These are phyloP conservation scores for Mortierella sp. DNA, from an alignment of 371 early-diverging fungal species.

Conservation along the genomic window DNA sequence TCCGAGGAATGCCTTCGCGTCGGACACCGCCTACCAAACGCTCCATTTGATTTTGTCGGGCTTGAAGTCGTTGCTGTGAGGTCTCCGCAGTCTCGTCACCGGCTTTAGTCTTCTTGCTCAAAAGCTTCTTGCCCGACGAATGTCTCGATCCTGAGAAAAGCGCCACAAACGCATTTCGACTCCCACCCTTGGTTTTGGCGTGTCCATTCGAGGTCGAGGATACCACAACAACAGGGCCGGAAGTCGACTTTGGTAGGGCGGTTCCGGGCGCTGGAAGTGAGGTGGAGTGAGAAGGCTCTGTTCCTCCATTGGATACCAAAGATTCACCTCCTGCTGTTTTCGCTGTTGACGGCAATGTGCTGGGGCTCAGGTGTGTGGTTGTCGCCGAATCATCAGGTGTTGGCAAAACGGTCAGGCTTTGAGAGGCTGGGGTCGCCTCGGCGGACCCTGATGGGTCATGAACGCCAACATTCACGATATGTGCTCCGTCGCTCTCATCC, in stretches of 20 bases:
- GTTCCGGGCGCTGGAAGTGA: background rate
- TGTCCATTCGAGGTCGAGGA: slow-evolving; percentile 27
- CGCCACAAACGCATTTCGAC: slow-evolving; percentile 35
- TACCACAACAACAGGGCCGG: slow-evolving; percentile 9
- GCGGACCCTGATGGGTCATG: slow-evolving; percentile 1
- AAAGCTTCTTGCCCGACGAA: slow-evolving; percentile 24
- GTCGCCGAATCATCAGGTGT: background rate
- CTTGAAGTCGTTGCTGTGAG: background rate
- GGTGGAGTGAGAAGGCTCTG: background rate
- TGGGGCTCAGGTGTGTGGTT: background rate
- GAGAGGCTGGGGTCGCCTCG: slow-evolving; percentile 8
- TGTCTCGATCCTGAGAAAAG: slow-evolving; percentile 30
- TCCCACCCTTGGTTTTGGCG: slow-evolving; percentile 34
- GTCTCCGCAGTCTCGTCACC: slow-evolving; percentile 1
- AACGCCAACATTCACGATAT: slow-evolving; percentile 16
- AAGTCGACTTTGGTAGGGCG: slow-evolving; percentile 17
- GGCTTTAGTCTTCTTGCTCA: slow-evolving; percentile 23
- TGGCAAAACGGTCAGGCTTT: slow-evolving; percentile 14
- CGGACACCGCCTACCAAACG: slow-evolving; percentile 7
- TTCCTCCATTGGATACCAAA: background rate
- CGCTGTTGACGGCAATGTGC: background rate
- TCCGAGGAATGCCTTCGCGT: background rate
- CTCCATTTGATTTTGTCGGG: slow-evolving; percentile 19
- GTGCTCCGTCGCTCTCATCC: slow-evolving; percentile 13
- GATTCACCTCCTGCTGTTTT: background rate